These are phyloP conservation scores for Sarocladium kiliense DNA, from an alignment of 2,329 filamentous ascomycete species.

Conservation along the genomic window DNA sequence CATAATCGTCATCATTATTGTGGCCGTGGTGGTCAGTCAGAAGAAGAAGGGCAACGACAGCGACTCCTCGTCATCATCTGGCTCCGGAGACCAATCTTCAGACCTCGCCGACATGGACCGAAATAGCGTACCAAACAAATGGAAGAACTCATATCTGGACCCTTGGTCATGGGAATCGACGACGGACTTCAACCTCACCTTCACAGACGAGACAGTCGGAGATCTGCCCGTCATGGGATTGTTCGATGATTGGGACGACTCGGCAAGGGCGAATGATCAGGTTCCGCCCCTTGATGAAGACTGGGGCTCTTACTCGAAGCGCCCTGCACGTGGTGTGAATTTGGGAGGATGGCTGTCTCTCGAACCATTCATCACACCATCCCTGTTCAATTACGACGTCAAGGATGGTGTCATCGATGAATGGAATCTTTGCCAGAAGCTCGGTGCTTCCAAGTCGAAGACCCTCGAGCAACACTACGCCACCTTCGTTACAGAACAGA, in stretches of 20 bases:
- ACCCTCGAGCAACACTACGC: slow-evolving; percentile 90
- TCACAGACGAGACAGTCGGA: slow-evolving; percentile 78
- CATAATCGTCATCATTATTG: slow-evolving; percentile 61
- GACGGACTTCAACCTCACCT: slow-evolving; percentile 87
- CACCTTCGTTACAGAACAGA: slow-evolving; percentile 77
- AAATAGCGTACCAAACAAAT: slow-evolving; percentile 57
- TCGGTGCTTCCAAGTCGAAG: slow-evolving; percentile 61
- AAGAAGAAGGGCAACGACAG: slow-evolving; percentile 39
- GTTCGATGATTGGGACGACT: slow-evolving; percentile 81
- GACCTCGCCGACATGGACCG: slow-evolving; percentile 47
- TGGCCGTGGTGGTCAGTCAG: slow-evolving; percentile 61
- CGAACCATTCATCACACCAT: slow-evolving; percentile 94
- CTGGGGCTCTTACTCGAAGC: slow-evolving; percentile 72
- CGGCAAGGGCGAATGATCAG: slow-evolving; percentile 67
- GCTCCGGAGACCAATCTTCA: slow-evolving; percentile 16
- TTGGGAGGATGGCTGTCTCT: slow-evolving; percentile 90
- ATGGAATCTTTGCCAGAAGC: slow-evolving; percentile 67
- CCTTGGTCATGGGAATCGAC: slow-evolving; percentile 92
- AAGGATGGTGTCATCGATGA: slow-evolving; percentile 74
- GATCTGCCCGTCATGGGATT: slow-evolving; percentile 89
- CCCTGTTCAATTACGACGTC: slow-evolving; percentile 69
- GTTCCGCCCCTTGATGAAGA: slow-evolving; percentile 71
- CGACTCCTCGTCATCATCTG: slow-evolving; percentile 17
- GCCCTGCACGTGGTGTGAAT: slow-evolving; percentile 84
- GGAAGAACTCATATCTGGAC: slow-evolving; percentile 73